Evolutionary conservation across 495 filamentous ascomycete species (phyloP), one percentile per base, ranked within the genome.

Genomic region (Hypoxylon subgilvum): DNA sequence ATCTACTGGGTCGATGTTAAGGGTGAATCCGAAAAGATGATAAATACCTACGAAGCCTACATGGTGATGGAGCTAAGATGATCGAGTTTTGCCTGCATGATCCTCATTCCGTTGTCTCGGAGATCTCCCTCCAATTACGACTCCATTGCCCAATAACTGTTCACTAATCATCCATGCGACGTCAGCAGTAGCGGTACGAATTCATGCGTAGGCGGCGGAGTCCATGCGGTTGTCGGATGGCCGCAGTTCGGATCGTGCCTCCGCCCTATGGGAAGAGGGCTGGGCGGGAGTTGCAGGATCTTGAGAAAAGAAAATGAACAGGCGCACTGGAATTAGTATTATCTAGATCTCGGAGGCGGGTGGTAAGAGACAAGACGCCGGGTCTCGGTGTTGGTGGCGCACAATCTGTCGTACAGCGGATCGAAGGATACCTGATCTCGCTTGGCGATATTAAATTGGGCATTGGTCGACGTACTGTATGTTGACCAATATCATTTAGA

Each of bases 241-340:
- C 17, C 31, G 44, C 53, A 63, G 36, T 28, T 58, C 60, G 60
- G 60, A 63, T 63, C 53, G 48, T 50, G 60, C 39, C 53, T 50
- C 57, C 38, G 38, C 32, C 60, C 48, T 45, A 63, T 63, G 32
- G 31, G 43, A 48, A 54, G 44, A 14, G 7, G 60, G 14, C 14
- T 41, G 25, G 21, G 16, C 42, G 28, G 49, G n/a, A 54, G 13
- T 53, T 63, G 60, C 60, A 63, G 49, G 60, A 63, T 63, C 60
- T 63, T 12, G 49, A 39, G 42, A 30, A 32, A 53, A 52, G 36
- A 32, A 53, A 52, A 49, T 14, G 30, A 38, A 32, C 27, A 48
- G 46, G 38, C 47, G 22, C 51, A 32, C 18, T 25, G 23, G 10
- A n/a, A 17, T 52, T 36, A 40, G 40, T 41, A 28, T 25, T 61